A percentile compares a stretch with the other conserved stretches of the same genome.
Conservation (phyloP, 78 protist species). For the Dictyostelium purpureum region DNA sequence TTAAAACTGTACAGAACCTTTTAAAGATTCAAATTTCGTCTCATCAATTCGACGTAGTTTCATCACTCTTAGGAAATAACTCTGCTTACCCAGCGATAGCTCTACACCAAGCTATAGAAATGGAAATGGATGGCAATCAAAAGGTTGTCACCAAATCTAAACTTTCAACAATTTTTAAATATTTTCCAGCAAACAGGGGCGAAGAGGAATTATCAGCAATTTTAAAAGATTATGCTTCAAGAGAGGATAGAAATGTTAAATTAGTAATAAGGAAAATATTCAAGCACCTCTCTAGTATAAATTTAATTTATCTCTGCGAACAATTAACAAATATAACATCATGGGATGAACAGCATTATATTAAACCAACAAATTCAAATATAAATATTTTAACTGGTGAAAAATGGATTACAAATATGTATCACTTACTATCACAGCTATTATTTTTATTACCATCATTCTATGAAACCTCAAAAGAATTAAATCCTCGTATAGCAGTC, state of each 20-base stretch:
- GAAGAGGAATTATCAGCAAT: constrained; percentile 58
- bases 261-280: constrained; percentile 20
- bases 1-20: constrained; percentile 40
- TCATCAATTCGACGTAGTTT: constrained; percentile 28
- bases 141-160: constrained; percentile 21
- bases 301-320: constrained; percentile 16
- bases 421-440: constrained; percentile 29
- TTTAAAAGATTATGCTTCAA: constrained; percentile 27
- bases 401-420: constrained; percentile 37
- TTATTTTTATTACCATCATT: constrained; percentile 19
- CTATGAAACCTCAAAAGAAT: constrained; percentile 15
- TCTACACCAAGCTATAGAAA: constrained; percentile 52
- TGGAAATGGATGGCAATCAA: constrained; percentile 11
- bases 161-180: constrained; percentile 3
- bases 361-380: neutral
- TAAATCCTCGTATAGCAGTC: neutral
- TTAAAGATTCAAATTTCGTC: constrained; percentile 21
- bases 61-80: constrained; percentile 36
- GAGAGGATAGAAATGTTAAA: constrained; percentile 21
- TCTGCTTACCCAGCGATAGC: constrained; percentile 39
- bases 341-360: constrained; percentile 14
- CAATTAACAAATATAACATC: constrained; percentile 9
- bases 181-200: constrained; percentile 7
- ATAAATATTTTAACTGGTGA: neutral
- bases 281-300: neutral